phyloP scores from a whole-genome alignment of 1,139 yeast genomes.

The Geotrichum fermentans region DNA sequence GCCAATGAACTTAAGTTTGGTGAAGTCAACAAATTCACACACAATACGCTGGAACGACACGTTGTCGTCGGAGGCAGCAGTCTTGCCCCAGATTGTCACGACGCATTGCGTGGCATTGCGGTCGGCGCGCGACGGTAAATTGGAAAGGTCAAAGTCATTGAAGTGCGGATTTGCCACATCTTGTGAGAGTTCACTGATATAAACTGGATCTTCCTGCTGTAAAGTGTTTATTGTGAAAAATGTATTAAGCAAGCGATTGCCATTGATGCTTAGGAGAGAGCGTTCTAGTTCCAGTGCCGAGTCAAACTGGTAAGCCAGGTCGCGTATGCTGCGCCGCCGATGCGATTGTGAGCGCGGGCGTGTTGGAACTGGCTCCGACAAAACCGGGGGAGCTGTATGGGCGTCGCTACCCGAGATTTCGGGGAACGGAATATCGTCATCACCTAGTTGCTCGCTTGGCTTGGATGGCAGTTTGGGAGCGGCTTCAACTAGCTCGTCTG shows the following conservation, averaged over 20 bases:
- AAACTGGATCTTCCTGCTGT: constrained; percentile 16
- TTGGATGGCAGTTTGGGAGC: background rate
- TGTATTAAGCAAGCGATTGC: constrained; percentile 3
- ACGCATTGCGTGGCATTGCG: constrained; percentile 8
- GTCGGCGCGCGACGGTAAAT: background rate
- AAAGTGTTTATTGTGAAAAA: constrained; percentile 17
- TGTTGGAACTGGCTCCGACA: background rate
- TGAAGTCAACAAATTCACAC: constrained; percentile 22
- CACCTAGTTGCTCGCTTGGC: background rate
- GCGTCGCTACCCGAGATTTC: background rate
- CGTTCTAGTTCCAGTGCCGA: constrained; percentile 14
- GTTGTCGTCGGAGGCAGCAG: background rate
- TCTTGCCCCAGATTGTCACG: constrained; percentile 19
- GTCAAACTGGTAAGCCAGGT: constrained; percentile 11
- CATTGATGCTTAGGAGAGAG: constrained; percentile 7
- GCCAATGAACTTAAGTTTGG: constrained; percentile 26
- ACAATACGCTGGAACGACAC: constrained; percentile 3
- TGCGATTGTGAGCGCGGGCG: constrained; percentile 13
- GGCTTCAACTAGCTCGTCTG: background rate
- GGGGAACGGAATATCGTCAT: constrained; percentile 1
- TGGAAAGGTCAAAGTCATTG: constrained; percentile 11
- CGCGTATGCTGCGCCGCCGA: constrained; percentile 14
- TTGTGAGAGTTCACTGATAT: constrained; percentile 16
- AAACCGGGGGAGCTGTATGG: background rate
- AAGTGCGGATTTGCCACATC: constrained; percentile 18